These are phyloP conservation scores for Fusarium setosum DNA, from an alignment of 2,329 filamentous ascomycete genomes.

Conservation along the genomic window DNA sequence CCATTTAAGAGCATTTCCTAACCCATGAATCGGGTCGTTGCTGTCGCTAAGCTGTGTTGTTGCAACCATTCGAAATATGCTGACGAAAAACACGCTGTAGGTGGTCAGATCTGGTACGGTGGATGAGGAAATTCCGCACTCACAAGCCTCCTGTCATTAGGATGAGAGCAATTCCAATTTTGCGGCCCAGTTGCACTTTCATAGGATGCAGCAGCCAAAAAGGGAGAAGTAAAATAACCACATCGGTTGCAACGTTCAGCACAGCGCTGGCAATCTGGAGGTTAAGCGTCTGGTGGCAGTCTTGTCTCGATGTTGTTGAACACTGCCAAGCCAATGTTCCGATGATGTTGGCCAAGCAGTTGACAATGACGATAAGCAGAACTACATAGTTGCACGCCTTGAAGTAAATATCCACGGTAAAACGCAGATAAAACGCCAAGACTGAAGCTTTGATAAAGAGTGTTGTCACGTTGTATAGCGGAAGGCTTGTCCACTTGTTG, in stretches of 20 bases:
- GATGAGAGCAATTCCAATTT: constrained; percentile 11
- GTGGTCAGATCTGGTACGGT: background rate
- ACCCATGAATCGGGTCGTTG: background rate
- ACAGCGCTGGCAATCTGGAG: background rate
- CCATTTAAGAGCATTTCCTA: constrained; percentile 1
- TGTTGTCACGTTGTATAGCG: constrained; percentile 28
- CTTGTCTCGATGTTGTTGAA: background rate
- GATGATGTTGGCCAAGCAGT: background rate
- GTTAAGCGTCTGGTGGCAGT: background rate
- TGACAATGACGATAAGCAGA: background rate
- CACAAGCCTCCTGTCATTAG: constrained; percentile 24
- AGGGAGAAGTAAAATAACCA: constrained; percentile 6
- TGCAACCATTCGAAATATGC: constrained; percentile 5
- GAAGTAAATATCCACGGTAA: constrained; percentile 10
- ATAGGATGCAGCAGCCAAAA: constrained; percentile 18
- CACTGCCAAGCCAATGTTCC: background rate
- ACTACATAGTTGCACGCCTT: background rate
- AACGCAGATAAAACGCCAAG: constrained; percentile 35
- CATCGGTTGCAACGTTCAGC: constrained; percentile 1
- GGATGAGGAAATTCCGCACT: background rate
- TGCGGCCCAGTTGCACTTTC: background rate
- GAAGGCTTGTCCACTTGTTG: background rate
- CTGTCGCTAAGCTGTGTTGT: background rate
- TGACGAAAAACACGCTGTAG: constrained; percentile 10
- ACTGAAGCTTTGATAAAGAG: constrained; percentile 37